These are phyloP conservation scores for Colletotrichum sp. DNA, from an alignment of 2,329 filamentous ascomycete genomes.

Conservation along the genomic window DNA sequence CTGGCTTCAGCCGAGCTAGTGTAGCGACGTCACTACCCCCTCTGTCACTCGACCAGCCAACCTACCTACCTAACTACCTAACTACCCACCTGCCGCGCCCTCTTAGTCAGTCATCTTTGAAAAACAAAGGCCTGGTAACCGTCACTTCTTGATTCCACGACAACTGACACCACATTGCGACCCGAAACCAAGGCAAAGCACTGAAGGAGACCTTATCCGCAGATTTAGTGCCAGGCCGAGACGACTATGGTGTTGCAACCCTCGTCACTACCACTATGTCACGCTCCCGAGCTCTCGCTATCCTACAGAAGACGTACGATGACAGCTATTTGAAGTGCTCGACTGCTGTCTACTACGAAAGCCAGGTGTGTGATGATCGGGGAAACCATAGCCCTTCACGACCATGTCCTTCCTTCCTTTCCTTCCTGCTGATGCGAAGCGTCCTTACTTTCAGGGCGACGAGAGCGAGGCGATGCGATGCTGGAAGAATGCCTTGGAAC, in stretches of 20 bases:
- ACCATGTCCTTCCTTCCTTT: constrained; percentile 7
- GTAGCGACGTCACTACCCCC: constrained; percentile 11
- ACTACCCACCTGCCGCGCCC: neutral
- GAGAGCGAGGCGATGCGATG: constrained; percentile 89
- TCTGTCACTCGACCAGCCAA: neutral
- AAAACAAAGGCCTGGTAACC: neutral
- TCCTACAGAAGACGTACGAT: constrained; percentile 96
- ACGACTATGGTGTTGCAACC: constrained; percentile 14
- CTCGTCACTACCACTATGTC: constrained; percentile 47
- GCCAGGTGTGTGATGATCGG: constrained; percentile 67
- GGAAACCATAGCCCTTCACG: neutral
- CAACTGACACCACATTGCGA: neutral
- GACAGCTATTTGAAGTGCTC: constrained; percentile 95
- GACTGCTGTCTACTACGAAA: constrained; percentile 95
- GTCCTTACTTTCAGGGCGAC: constrained; percentile 68
- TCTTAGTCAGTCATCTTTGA: neutral
- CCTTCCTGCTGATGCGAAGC: neutral
- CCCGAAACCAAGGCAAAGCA: neutral
- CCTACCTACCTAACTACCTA: neutral
- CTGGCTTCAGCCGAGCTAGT: neutral
- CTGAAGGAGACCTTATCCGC: neutral
- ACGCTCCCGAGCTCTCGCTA: constrained; percentile 64
- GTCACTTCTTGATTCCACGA: neutral
- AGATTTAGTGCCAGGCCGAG: neutral
- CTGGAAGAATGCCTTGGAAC: constrained; percentile 87